Evolutionary conservation across 352 stramenopile species (phyloP).

Genomic region (Pythium dissotocum): DNA sequence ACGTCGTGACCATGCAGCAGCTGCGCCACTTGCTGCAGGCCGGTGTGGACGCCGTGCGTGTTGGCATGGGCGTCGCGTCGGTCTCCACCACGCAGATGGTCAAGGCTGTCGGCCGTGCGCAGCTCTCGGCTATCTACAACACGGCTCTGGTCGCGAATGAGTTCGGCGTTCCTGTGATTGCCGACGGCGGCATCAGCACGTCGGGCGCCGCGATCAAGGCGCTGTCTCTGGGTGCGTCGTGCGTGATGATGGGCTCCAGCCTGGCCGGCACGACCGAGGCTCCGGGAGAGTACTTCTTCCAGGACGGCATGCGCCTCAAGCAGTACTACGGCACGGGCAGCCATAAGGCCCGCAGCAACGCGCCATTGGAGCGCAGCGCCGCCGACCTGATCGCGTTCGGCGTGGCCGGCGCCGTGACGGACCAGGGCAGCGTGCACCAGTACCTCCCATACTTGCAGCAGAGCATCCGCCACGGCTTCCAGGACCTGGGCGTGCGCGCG

Average conservation of each 20-base stretch:
- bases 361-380: slow-evolving; percentile 42
- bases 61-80: slow-evolving; percentile 98
- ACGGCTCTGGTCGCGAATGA: slow-evolving; percentile 91
- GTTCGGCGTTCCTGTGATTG: slow-evolving; percentile 97
- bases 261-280: slow-evolving; percentile 97
- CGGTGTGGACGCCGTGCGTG: slow-evolving; percentile 96
- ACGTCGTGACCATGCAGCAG: slow-evolving; percentile 97
- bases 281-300: slow-evolving; percentile 99
- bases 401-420: slow-evolving; percentile 96
- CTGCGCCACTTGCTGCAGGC: slow-evolving; percentile 96
- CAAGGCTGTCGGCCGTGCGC: slow-evolving; percentile 95
- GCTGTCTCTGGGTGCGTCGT: slow-evolving; percentile 94
- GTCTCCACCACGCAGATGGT: slow-evolving; percentile 99
- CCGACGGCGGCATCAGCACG: slow-evolving; percentile 97
- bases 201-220: slow-evolving; percentile 98
- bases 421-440: slow-evolving; percentile 96
- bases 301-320: slow-evolving; percentile 98
- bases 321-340: slow-evolving; percentile 98
- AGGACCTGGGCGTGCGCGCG: slow-evolving; percentile 93
- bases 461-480: slow-evolving; percentile 96
- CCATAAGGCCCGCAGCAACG: slow-evolving; percentile 91
- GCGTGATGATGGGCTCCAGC: slow-evolving; percentile 99
- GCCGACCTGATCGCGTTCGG: slow-evolving; percentile 97
- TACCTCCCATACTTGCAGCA: slow-evolving; percentile 99
- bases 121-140: slow-evolving; percentile 98